Conservation (phyloP, 345 rosid genomes). For the Lenwebbia sp. region DNA sequence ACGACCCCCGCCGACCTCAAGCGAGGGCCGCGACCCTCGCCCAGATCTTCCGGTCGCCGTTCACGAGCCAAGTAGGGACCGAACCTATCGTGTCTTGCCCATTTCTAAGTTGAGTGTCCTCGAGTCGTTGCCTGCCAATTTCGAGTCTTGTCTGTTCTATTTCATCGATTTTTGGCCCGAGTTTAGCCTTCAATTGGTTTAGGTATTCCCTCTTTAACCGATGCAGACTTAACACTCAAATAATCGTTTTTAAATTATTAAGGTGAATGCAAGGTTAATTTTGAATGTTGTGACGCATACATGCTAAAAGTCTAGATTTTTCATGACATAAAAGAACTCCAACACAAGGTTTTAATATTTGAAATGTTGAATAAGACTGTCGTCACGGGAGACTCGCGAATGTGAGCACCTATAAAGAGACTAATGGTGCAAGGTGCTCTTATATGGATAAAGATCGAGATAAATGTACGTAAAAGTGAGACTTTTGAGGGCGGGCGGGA, state of each 20-base stretch:
- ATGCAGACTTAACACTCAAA: too few species aligned
- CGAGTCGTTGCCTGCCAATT: too few species aligned
- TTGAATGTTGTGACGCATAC: background rate
- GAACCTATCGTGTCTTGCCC: too few species aligned
- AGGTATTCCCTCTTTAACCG: too few species aligned
- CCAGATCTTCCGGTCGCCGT: too few species aligned
- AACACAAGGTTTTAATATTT: background rate
- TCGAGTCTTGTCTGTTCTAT: too few species aligned
- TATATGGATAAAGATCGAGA: background rate
- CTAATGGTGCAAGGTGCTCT: background rate
- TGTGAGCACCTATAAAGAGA: background rate
- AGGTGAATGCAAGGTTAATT: background rate
- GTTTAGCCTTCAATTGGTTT: too few species aligned
- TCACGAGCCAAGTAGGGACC: too few species aligned
- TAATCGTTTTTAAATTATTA: background rate
- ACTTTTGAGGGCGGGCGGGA: background rate
- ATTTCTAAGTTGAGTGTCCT: too few species aligned
- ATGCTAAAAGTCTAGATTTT: background rate
- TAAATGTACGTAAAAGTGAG: background rate
- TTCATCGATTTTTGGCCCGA: too few species aligned
- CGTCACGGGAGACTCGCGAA: background rate
- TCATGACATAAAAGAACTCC: background rate
- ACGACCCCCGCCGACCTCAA: too few species aligned
- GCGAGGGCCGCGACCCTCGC: too few species aligned
- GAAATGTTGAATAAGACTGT: background rate